Conservation (phyloP, 202 grass and related monocot genomes). For the Bolboschoenoplectus hybrid region DNA sequence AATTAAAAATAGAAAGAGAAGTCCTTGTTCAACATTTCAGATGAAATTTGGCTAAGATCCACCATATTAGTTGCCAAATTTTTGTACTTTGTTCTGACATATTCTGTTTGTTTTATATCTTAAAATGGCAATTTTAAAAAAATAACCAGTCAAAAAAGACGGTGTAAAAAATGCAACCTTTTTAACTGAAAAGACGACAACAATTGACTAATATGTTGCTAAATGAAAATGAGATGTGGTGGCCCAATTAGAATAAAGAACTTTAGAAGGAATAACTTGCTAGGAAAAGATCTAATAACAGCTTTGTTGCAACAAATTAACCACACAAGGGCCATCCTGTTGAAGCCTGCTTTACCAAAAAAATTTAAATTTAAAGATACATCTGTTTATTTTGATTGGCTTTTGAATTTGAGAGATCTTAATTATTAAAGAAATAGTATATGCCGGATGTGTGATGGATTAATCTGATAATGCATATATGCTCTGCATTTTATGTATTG, state of each 20-base stretch:
- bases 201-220: not conserved
- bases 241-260: constrained; percentile 13
- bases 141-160: not conserved
- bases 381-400: not conserved
- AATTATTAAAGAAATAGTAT: not conserved
- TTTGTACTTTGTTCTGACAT: not conserved
- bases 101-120: constrained; percentile 12
- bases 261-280: not conserved
- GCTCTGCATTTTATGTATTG: not conserved
- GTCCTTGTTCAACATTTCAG: not conserved
- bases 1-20: not conserved
- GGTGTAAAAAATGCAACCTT: not conserved
- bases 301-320: constrained; percentile 14
- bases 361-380: not conserved
- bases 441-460: not conserved
- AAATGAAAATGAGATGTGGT: constrained; percentile 9
- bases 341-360: not conserved
- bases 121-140: not conserved
- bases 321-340: not conserved
- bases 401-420: not conserved
- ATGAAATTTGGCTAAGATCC: not conserved
- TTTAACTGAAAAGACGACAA: not conserved
- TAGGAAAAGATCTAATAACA: not conserved
- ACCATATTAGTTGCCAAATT: not conserved
- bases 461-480: constrained; percentile 6